These are phyloP conservation scores for Hebeloma cylindrosporum DNA, from an alignment of 768 basidiomycete species.

Conservation along the genomic window DNA sequence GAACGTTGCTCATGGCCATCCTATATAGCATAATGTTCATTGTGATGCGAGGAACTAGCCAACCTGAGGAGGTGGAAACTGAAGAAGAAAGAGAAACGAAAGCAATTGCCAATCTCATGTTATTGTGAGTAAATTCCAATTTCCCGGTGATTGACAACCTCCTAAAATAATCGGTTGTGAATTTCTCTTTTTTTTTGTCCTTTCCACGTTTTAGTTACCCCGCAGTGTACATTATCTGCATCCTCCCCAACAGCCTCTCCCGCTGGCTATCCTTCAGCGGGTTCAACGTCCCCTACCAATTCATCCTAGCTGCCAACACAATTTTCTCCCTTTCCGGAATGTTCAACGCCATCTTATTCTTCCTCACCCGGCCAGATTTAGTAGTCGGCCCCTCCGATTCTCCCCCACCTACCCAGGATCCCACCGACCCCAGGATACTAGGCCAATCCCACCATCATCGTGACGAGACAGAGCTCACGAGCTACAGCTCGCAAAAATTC, in stretches of 20 bases:
- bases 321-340: constrained; percentile 46
- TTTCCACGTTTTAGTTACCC: too few relatives aligned
- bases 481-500: too few relatives aligned
- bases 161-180: too few relatives aligned
- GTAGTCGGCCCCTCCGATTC: constrained; percentile 27
- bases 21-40: constrained; percentile 48
- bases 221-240: too few relatives aligned
- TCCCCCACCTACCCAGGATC: too few relatives aligned
- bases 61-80: constrained; percentile 13
- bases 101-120: constrained; percentile 41
- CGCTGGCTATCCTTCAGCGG: constrained; percentile 39
- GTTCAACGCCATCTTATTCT: constrained; percentile 43
- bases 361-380: constrained; percentile 27
- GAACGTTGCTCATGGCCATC: constrained; percentile 40
- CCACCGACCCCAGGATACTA: too few relatives aligned
- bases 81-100: constrained; percentile 28
- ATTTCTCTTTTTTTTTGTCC: too few relatives aligned
- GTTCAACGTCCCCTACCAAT: constrained; percentile 30
- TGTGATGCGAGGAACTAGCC: constrained; percentile 33
- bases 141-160: background rate
- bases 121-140: constrained; percentile 39
- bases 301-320: constrained; percentile 38
- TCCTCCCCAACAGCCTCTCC: constrained; percentile 42
- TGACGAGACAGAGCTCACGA: too few relatives aligned
- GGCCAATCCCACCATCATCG: too few relatives aligned